Conservation (phyloP, 768 basidiomycete genomes). For the Polyporus arcularius region DNA sequence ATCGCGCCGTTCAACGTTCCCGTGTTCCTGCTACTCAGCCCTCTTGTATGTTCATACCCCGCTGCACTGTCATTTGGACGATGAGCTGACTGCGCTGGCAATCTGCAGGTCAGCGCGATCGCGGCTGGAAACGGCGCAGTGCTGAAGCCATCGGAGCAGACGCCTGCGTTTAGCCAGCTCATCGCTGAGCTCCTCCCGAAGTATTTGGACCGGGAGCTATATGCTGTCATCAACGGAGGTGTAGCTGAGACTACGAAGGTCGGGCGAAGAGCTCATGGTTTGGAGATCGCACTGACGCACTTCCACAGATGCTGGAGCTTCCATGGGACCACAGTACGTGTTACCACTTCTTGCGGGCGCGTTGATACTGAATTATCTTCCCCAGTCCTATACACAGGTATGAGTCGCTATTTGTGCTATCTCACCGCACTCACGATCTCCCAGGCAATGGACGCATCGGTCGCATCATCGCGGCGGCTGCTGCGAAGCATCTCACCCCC, state of each 20-base stretch:
- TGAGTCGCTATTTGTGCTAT: not conserved
- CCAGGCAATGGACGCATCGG: slow-evolving; percentile 39
- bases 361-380: not conserved
- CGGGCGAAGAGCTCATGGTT: not conserved
- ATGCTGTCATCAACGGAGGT: slow-evolving; percentile 69
- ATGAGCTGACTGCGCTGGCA: not conserved
- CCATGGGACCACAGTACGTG: slow-evolving; percentile 63
- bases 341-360: not conserved
- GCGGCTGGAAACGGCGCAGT: slow-evolving; percentile 74
- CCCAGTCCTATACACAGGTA: slow-evolving; percentile 61
- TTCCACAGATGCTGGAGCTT: slow-evolving; percentile 59
- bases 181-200: slow-evolving; percentile 68
- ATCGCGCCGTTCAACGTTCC: slow-evolving; percentile 81
- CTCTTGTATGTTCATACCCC: slow-evolving; percentile 47
- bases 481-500: slow-evolving; percentile 78
- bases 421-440: not conserved
- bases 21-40: slow-evolving; percentile 55
- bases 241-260: slow-evolving; percentile 64
- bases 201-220: slow-evolving; percentile 68
- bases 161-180: slow-evolving; percentile 55
- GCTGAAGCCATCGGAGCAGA: slow-evolving; percentile 75
- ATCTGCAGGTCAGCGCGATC: slow-evolving; percentile 53
- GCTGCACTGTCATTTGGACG: not conserved
- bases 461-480: slow-evolving; percentile 65
- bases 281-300: not conserved